phyloP scores from a whole-genome alignment of 2,329 filamentous ascomycete species.

The Rhynchosporium agropyri region DNA sequence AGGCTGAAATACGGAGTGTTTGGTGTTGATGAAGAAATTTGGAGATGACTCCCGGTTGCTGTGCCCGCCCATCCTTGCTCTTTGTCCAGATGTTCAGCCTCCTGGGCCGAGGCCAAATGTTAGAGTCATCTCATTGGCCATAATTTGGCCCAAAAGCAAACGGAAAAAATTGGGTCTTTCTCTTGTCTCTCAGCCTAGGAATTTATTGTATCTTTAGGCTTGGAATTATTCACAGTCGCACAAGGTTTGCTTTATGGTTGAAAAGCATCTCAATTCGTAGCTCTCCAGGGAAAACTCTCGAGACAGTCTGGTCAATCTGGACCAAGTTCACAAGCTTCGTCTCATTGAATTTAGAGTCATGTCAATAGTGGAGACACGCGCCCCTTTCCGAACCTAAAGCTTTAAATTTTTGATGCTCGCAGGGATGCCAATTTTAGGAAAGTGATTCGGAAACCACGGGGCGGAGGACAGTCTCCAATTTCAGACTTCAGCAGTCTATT shows the following conservation, averaged over 20 bases:
- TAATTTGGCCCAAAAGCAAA: not conserved
- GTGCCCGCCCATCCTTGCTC: constrained; percentile 5
- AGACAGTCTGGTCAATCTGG: too few relatives aligned
- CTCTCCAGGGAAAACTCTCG: not conserved
- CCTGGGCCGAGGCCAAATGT: not conserved
- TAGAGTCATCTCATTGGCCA: constrained; percentile 5
- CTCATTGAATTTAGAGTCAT: not conserved
- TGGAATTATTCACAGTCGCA: not conserved
- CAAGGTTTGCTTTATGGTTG: not conserved
- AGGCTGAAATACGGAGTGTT: constrained; percentile 15
- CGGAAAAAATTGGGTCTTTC: not conserved
- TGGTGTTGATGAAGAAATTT: constrained; percentile 27
- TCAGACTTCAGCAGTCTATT: not conserved
- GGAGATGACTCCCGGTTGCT: not conserved
- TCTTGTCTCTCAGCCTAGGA: not conserved
- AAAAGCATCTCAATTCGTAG: not conserved
- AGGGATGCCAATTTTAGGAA: not conserved
- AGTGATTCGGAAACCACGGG: constrained; percentile 10
- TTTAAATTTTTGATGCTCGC: constrained; percentile 9
- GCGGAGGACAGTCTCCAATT: constrained; percentile 9
- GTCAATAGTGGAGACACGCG: constrained; percentile 16
- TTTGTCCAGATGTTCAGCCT: constrained; percentile 15
- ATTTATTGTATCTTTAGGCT: not conserved
- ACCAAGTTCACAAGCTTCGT: not conserved
- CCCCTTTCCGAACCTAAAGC: constrained; percentile 11